Percentiles rank a stretch among this genome's conserved stretches.
phyloP scores from a whole-genome alignment of 2,329 filamentous ascomycete species.

The Colletotrichum liaoningense region DNA sequence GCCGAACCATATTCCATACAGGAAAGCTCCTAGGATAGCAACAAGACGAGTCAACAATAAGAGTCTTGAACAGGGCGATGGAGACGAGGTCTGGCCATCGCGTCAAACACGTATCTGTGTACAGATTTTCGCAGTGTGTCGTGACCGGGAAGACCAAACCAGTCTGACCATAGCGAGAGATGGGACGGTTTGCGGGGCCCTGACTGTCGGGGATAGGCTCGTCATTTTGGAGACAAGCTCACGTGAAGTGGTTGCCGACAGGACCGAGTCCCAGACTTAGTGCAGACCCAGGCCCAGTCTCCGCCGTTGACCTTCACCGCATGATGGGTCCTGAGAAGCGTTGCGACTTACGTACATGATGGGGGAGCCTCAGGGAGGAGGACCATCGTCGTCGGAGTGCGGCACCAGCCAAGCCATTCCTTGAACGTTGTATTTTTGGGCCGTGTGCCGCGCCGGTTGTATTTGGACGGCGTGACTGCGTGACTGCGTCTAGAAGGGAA shows the following conservation, averaged over 20 bases:
- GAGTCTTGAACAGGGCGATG: background rate
- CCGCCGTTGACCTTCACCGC: constrained; percentile 33
- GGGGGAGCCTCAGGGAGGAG: constrained; percentile 3
- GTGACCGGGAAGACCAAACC: constrained; percentile 25
- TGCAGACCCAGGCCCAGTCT: constrained; percentile 12
- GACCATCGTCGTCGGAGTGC: constrained; percentile 20
- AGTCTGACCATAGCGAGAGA: constrained; percentile 17
- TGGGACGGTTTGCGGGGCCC: constrained; percentile 28
- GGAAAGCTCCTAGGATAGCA: background rate
- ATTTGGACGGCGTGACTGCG: background rate
- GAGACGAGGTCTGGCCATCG: constrained; percentile 12
- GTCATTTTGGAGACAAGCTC: constrained; percentile 31
- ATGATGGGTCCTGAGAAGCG: constrained; percentile 24
- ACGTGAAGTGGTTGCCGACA: constrained; percentile 33
- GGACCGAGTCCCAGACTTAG: constrained; percentile 24
- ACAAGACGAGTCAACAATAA: background rate
- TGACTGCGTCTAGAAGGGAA: background rate
- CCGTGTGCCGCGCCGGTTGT: background rate
- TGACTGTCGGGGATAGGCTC: constrained; percentile 25
- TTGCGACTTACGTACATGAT: constrained; percentile 33
- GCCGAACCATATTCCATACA: constrained; percentile 1
- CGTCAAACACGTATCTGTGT: constrained; percentile 20
- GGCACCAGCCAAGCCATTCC: constrained; percentile 30
- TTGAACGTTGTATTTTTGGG: constrained; percentile 3
- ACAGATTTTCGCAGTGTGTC: background rate